A percentile compares a stretch with the other conserved stretches of the same genome.
Evolutionary conservation across 768 basidiomycete genomes (phyloP).

Genomic region (Erythrobasidium yunnanense): DNA sequence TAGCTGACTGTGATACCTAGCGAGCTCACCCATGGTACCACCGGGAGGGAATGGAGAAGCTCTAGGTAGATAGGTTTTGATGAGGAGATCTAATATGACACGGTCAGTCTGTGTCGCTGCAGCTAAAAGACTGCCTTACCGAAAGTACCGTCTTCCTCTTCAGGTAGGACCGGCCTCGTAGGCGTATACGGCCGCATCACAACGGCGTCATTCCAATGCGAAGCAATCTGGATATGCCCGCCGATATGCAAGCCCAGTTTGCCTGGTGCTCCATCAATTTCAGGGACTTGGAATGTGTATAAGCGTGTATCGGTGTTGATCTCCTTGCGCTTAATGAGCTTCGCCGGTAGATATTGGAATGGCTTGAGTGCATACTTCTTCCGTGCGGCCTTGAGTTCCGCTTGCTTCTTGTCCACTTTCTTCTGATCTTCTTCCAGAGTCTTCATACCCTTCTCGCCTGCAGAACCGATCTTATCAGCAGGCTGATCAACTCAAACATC

Average conservation of each 20-base stretch:
- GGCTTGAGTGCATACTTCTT: background rate
- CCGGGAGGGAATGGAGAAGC: constrained; percentile 10
- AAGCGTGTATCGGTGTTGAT: background rate
- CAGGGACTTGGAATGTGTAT: constrained; percentile 10
- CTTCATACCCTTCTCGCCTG: constrained; percentile 3
- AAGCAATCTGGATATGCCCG: constrained; percentile 2
- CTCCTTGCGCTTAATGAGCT: background rate
- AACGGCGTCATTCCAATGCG: constrained; percentile 2
- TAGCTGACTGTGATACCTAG: background rate
- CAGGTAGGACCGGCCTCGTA: background rate
- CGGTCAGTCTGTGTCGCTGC: background rate
- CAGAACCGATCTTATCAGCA: background rate
- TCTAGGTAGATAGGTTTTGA: constrained; percentile 2
- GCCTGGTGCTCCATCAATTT: background rate
- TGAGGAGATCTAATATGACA: background rate
- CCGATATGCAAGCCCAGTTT: background rate
- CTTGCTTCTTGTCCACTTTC: background rate
- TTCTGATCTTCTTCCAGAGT: background rate
- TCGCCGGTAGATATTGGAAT: constrained; percentile 2
- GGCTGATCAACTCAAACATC: background rate
- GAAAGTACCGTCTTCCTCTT: constrained; percentile 11
- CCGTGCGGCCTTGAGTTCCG: background rate
- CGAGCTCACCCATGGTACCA: background rate
- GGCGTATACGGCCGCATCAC: constrained; percentile 3
- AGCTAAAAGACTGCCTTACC: background rate